Evolutionary conservation across 169 alveolate species (phyloP), one percentile per base, ranked within the genome.

Genomic region (Theileria luwenshuni): DNA sequence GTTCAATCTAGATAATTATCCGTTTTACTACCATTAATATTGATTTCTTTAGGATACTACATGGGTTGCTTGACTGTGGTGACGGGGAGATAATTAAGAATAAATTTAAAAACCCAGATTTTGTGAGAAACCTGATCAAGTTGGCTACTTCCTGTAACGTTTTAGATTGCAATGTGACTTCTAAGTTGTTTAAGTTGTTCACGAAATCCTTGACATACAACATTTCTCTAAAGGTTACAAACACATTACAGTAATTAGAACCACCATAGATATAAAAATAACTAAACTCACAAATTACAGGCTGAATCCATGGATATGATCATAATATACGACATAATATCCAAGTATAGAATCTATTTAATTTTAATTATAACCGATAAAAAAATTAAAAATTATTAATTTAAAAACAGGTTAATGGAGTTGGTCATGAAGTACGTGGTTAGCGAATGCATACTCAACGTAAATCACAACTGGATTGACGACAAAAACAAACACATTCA

Each of bases 221-320:
- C 54, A 49, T 52, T 10, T 69, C 54, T 6, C 12, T 27, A 32
- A 19, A 60, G 68, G 69, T 68, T 25, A 51, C 27, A 28, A 8
- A 58, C 61, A 25, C 61, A 51, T 51, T 3, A n/a, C 45, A 7
- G 45, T 7, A 38, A 10, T 10, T 7, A 38, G 45, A 10, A 38
- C 45, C 45, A 10, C 45, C 10, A 38, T 56, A 56, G 30, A 15
- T n/a, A 28, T 56, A 56, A 49, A 10, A 27, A n/a, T 51, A 48
- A 6, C 25, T 65, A 10, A 12, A 60, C n/a, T 12, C 25, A 21
- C 17, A 67, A 1, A 23, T 54, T 64, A 0, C 62, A 81, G 71
- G 89, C 74, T 19, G 89, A 81, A 42, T 81, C 89, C 35, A 72
- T 81, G 84, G 89, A 81, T 60, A 49, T 74, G 71, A 74, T 74